Conservation (phyloP, 2,329 filamentous ascomycete species). For the Botrytis deweyae region DNA sequence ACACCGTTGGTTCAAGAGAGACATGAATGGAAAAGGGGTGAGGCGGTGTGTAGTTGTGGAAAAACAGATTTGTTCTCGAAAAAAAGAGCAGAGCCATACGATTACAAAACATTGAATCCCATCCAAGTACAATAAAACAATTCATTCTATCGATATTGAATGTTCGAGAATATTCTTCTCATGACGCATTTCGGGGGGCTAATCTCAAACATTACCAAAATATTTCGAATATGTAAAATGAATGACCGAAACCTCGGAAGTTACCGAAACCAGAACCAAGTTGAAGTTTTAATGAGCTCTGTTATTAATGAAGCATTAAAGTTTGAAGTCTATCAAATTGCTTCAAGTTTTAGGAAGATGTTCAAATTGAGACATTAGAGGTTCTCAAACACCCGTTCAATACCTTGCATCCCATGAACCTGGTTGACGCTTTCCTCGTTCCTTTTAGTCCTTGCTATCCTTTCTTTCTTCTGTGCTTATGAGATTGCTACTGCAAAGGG, state of each 20-base stretch:
- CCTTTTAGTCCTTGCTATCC: not conserved
- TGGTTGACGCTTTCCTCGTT: constrained; percentile 1
- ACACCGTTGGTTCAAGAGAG: not conserved
- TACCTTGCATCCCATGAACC: constrained; percentile 13
- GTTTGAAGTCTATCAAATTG: not conserved
- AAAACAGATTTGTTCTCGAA: not conserved
- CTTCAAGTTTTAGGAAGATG: not conserved
- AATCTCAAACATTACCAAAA: constrained; percentile 2
- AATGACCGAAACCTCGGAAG: not conserved
- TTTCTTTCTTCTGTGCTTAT: constrained; percentile 11
- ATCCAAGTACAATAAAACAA: not conserved
- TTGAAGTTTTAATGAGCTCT: not conserved
- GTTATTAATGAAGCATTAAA: not conserved
- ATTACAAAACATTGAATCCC: not conserved
- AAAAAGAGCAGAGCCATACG: not conserved
- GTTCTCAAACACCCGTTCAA: constrained; percentile 5
- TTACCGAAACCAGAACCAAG: not conserved
- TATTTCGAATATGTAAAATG: not conserved
- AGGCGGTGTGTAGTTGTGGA: constrained; percentile 1
- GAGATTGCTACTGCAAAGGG: constrained; percentile 4
- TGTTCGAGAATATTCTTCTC: constrained; percentile 14
- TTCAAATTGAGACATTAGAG: not conserved
- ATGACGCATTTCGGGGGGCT: not conserved
- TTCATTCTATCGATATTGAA: not conserved
- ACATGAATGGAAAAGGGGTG: constrained; percentile 4